Conservation (phyloP, 1,139 yeast species). For the Candida glucosophila region DNA sequence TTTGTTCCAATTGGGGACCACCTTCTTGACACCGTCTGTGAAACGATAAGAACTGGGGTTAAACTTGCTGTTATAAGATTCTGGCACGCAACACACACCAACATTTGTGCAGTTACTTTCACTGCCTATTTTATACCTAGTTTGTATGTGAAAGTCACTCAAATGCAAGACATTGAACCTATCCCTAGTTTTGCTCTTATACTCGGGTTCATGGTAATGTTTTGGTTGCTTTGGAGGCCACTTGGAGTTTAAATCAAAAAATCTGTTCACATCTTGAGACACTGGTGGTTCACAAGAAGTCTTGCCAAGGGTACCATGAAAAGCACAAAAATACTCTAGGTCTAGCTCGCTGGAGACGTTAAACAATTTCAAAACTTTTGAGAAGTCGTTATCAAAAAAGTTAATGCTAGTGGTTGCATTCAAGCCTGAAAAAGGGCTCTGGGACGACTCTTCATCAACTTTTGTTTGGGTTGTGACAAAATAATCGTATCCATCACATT, state of each 20-base stretch:
- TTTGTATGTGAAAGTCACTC: slow-evolving; percentile 56
- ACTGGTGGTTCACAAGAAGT: slow-evolving; percentile 21
- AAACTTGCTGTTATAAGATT: slow-evolving; percentile 22
- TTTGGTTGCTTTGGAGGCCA: slow-evolving; percentile 24
- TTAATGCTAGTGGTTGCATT: slow-evolving; percentile 16
- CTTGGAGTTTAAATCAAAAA: slow-evolving; percentile 18
- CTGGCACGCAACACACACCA: slow-evolving; percentile 43
- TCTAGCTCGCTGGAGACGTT: slow-evolving; percentile 29
- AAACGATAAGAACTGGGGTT: slow-evolving; percentile 24
- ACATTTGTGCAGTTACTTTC: slow-evolving; percentile 50
- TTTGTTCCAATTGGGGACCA: slow-evolving; percentile 11
- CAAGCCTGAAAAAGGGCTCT: slow-evolving; percentile 16
- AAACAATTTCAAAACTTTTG: slow-evolving; percentile 27
- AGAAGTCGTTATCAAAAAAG: slow-evolving; percentile 32
- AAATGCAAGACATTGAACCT: slow-evolving; percentile 56
- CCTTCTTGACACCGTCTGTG: slow-evolving; percentile 14
- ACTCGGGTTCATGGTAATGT: slow-evolving; percentile 17
- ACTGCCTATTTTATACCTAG: slow-evolving; percentile 47
- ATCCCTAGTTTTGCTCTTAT: slow-evolving; percentile 11
- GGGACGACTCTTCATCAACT: slow-evolving; percentile 10
- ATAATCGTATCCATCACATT: slow-evolving; percentile 29
- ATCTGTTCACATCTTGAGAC: slow-evolving; percentile 18
- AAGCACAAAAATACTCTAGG: slow-evolving; percentile 25
- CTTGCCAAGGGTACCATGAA: slow-evolving; percentile 3
- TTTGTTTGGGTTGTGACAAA: slow-evolving; percentile 25